These are phyloP conservation scores for Fraxinus ornus DNA, from an alignment of 305 asterid species.

Conservation along the genomic window DNA sequence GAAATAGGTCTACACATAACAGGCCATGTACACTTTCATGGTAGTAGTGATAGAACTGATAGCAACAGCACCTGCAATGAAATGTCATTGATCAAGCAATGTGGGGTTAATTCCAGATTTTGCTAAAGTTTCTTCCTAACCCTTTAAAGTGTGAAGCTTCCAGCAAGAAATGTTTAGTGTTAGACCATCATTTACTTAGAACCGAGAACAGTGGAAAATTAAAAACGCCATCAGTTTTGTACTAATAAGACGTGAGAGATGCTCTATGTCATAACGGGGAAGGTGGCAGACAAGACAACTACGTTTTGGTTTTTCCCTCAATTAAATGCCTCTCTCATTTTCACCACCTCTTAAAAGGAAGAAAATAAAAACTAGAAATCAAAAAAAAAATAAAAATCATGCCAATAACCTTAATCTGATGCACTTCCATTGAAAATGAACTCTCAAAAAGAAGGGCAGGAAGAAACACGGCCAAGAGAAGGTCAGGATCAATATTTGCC, in stretches of 20 bases:
- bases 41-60: not conserved
- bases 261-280: not conserved
- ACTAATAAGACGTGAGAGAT: not conserved
- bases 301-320: not conserved
- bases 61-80: not conserved
- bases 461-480: conserved; percentile 92
- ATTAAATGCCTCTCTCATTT: conserved; percentile 2
- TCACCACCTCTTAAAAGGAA: not conserved
- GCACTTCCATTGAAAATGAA: conserved; percentile 90
- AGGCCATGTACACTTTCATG: not conserved
- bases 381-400: not conserved
- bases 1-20: not conserved
- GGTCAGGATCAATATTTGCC: conserved; percentile 90
- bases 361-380: not conserved
- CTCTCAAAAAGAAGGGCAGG: conserved; percentile 99
- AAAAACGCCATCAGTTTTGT: not conserved
- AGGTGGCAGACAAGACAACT: not conserved
- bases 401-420: conserved; percentile 84
- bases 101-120: not conserved
- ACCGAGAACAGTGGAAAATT: not conserved
- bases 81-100: conserved; percentile 2
- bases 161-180: not conserved
- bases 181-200: not conserved
- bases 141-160: not conserved
- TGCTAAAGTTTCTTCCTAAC: not conserved